Evolutionary conservation across 805 yeast species (phyloP), one percentile per base, ranked within the genome.

Genomic region (Sugiyamaella smithiae): DNA sequence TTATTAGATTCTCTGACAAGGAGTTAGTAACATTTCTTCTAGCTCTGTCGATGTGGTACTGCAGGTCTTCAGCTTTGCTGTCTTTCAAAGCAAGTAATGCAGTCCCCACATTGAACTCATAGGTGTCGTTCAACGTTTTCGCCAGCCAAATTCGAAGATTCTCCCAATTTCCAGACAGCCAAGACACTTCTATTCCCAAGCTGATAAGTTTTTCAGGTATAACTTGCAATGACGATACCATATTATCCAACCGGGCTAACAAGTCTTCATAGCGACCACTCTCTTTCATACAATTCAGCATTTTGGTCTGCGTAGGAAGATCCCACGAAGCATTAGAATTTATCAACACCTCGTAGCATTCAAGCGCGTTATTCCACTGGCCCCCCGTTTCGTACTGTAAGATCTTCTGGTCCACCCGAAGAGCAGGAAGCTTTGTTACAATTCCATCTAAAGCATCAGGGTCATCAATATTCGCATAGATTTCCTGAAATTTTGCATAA

Each of bases 371-470:
- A 35, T 81, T 75, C 96, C 97, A 89, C 58, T 84, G 84, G 35
- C 86, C 88, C 43, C 87, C 82, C 56, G 86, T 89, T 57, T 88
- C 93, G 46, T 91, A 81, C 50, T 88, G 88, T 5, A 82, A 72
- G 22, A 90, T 75, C 61, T 88, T 86, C 52, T 89, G 90, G n/a
- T 79, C 76, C 38, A 88, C 67, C 54, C 81, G 79, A 35, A 80
- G 78, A 0, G 84, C 76, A 1, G 68, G 57, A 0, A 95, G 81
- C 57, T 87, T 84, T 51, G 76, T 76, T 51, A 86, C 81, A 3
- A 88, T 80, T 19, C 99, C 99, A 61, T 86, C 90, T 26, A 93
- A 72, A 0, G 96, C 82, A 69, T 93, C 99, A 31, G 83, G 75
- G 60, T 95, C 99, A 58, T 88, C 91, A 43, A 93, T 80, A 49